These are phyloP conservation scores for Lactarius sanguifluus DNA, from an alignment of 768 basidiomycete genomes.

Conservation along the genomic window DNA sequence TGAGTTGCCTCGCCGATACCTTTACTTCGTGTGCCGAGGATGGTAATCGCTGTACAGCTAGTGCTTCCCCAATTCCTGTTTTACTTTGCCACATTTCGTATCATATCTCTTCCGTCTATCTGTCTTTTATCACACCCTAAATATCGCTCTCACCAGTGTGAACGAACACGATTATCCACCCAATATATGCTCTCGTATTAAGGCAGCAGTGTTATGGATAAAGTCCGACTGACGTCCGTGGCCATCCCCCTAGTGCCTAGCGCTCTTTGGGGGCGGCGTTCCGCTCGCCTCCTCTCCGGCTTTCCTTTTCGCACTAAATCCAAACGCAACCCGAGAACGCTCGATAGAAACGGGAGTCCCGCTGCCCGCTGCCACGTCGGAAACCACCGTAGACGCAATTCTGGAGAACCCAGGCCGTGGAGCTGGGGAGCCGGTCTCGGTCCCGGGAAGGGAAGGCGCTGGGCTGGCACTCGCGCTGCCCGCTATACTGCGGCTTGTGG, in stretches of 20 bases:
- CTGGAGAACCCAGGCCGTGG: conserved; percentile 77
- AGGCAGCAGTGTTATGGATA: conserved; percentile 18
- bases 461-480: conserved; percentile 43
- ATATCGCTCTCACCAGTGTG: background rate
- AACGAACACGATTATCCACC: background rate
- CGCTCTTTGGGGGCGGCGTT: conserved; percentile 63
- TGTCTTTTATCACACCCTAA: background rate
- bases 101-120: conserved; percentile 6
- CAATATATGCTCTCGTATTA: conserved; percentile 13
- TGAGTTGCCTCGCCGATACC: background rate
- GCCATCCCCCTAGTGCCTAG: conserved; percentile 20
- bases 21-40: conserved; percentile 11
- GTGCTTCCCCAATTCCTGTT: background rate
- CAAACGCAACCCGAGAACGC: conserved; percentile 73
- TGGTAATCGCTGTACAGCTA: conserved; percentile 23
- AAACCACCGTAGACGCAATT: conserved; percentile 58
- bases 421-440: conserved; percentile 57
- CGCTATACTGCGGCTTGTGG: conserved; percentile 46
- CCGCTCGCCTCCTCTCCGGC: conserved; percentile 67
- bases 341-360: conserved; percentile 63
- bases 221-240: background rate
- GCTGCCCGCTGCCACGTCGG: conserved; percentile 42
- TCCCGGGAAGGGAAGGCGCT: conserved; percentile 38
- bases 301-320: conserved; percentile 78
- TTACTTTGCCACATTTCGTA: conserved; percentile 7